These are phyloP conservation scores for Erodium chrysanthum DNA, from an alignment of 441 rosid genomes.

Conservation along the genomic window DNA sequence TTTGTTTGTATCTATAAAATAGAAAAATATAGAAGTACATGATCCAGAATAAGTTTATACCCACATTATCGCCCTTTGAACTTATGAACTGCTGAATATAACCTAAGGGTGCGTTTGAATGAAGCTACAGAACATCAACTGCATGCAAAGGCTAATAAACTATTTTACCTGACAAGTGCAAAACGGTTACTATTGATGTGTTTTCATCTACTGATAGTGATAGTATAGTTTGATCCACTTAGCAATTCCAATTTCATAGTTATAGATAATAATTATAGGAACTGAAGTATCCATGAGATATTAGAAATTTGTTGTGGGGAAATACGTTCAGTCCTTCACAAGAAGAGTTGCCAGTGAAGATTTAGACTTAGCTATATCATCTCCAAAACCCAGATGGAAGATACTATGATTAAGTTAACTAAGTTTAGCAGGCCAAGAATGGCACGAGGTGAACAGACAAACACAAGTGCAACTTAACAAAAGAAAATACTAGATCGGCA, in stretches of 20 bases:
- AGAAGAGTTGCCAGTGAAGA: background rate
- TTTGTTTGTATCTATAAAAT: background rate
- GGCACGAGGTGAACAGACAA: background rate
- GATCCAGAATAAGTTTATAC: background rate
- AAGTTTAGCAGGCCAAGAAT: background rate
- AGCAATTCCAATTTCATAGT: background rate
- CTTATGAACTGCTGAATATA: background rate
- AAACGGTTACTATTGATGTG: background rate
- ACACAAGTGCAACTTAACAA: background rate
- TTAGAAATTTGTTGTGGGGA: background rate
- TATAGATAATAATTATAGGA: background rate
- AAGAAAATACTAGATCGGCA: conserved; percentile 1
- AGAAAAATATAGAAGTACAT: background rate
- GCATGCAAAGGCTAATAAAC: background rate
- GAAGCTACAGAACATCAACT: background rate
- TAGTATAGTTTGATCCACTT: background rate
- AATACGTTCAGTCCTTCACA: background rate
- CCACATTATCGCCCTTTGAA: background rate
- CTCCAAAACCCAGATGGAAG: background rate
- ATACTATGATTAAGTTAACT: conserved; percentile 1
- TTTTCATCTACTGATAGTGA: background rate
- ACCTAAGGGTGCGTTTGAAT: background rate
- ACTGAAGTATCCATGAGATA: background rate
- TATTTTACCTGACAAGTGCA: background rate
- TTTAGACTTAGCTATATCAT: background rate